Percentiles rank a stretch among this genome's conserved stretches.
Conservation (phyloP, 345 rosid genomes). For the Noccaea caerulescens region DNA sequence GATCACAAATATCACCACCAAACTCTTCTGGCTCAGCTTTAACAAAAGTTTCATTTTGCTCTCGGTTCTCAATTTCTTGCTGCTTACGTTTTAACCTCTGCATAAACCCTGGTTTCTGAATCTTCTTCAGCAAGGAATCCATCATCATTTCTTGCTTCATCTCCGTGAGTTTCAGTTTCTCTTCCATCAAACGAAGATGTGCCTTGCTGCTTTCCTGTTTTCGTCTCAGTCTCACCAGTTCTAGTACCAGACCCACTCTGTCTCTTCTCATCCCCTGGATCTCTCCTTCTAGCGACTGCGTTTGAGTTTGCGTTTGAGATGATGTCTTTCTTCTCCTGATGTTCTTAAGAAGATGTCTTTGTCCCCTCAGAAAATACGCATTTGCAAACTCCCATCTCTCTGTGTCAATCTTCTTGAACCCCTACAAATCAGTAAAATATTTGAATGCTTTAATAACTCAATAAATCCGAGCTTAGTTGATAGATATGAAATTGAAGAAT, state of each 20-base stretch:
- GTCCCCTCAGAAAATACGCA: slow-evolving; percentile 68
- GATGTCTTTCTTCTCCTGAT: slow-evolving; percentile 57
- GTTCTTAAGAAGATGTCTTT: slow-evolving; percentile 60
- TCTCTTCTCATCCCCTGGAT: slow-evolving; percentile 54
- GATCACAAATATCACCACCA: slow-evolving; percentile 40
- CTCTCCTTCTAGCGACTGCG: slow-evolving; percentile 49
- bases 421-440: slow-evolving; percentile 50
- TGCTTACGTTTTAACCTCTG: slow-evolving; percentile 51
- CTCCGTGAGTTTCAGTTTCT: slow-evolving; percentile 54
- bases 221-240: slow-evolving; percentile 58
- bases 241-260: slow-evolving; percentile 54
- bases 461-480: neutral
- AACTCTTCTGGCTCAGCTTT: slow-evolving; percentile 53
- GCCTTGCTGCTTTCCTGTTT: slow-evolving; percentile 56
- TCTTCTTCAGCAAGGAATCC: slow-evolving; percentile 66
- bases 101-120: slow-evolving; percentile 54
- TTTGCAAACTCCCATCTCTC: slow-evolving; percentile 88
- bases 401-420: slow-evolving; percentile 88
- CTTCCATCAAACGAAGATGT: slow-evolving; percentile 57
- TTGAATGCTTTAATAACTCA: neutral
- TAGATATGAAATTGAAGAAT: neutral
- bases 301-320: slow-evolving; percentile 19
- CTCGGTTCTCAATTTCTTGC: slow-evolving; percentile 48
- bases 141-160: slow-evolving; percentile 60
- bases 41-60: neutral